These are phyloP conservation scores for Plasmodium coatneyi DNA, from an alignment of 169 alveolate species.

Conservation along the genomic window DNA sequence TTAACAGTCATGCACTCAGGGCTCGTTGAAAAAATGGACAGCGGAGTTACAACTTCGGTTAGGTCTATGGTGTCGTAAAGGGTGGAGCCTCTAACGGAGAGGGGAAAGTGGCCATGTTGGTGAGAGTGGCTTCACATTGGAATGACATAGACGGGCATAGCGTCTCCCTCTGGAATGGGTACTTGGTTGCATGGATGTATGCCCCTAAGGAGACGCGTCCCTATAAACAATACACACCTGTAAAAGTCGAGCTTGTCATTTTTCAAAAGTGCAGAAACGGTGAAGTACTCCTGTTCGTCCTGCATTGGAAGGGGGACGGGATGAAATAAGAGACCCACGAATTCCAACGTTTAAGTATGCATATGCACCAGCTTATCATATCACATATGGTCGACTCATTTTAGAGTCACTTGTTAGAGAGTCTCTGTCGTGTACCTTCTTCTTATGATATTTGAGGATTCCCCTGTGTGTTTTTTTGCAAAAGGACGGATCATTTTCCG, in stretches of 20 bases:
- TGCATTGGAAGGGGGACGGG: background rate
- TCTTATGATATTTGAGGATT: slow-evolving; percentile 52
- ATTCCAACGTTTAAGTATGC: background rate
- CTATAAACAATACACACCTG: slow-evolving; percentile 4
- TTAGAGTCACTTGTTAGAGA: background rate
- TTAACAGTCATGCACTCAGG: slow-evolving; percentile 59
- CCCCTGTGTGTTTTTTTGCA: slow-evolving; percentile 65
- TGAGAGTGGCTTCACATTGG: background rate
- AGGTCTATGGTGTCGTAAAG: slow-evolving; percentile 22
- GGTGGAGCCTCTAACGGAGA: slow-evolving; percentile 35
- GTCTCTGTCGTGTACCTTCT: slow-evolving; percentile 8
- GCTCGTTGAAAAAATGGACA: slow-evolving; percentile 48
- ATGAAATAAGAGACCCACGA: background rate
- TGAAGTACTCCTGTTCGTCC: slow-evolving; percentile 48
- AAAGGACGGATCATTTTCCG: slow-evolving; percentile 22
- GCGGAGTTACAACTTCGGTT: slow-evolving; percentile 46
- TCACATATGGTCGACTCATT: background rate
- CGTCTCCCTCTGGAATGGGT: background rate
- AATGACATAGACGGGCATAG: background rate
- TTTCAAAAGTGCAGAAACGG: slow-evolving; percentile 54
- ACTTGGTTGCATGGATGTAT: background rate
- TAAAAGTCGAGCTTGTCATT: slow-evolving; percentile 21
- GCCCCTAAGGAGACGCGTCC: background rate
- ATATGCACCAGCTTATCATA: background rate
- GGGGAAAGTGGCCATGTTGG: background rate